phyloP scores from a whole-genome alignment of 1,284 basidiomycete species.

The Erythrobasidium hasegawianum region DNA sequence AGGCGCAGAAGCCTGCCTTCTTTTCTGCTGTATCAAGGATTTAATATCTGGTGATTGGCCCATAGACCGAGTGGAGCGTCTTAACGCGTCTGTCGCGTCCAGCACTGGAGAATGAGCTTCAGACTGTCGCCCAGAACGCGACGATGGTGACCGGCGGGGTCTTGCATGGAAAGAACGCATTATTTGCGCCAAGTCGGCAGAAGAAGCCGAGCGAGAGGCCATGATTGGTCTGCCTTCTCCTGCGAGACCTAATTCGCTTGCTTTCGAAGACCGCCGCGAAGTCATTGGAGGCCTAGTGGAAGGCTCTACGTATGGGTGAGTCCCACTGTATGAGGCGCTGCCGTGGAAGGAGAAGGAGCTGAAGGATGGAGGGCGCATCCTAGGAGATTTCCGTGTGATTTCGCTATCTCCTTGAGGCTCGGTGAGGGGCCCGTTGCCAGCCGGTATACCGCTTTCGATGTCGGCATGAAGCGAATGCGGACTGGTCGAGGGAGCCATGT shows the following conservation, averaged over 20 bases:
- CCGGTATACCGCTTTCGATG: no score
- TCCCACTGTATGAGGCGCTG: no score
- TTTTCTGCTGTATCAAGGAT: constrained; percentile 42
- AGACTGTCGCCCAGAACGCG: not conserved
- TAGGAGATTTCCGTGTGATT: not conserved
- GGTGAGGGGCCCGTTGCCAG: no score
- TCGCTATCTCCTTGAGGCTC: not conserved
- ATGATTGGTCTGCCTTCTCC: not conserved
- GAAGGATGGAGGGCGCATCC: not conserved
- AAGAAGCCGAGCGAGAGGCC: constrained; percentile 20
- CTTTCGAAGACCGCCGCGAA: constrained; percentile 4
- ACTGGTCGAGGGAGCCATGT: not conserved
- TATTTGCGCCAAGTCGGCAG: constrained; percentile 22
- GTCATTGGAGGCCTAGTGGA: not conserved
- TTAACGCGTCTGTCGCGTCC: constrained; percentile 4
- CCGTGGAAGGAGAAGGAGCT: not conserved
- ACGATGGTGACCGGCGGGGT: constrained; percentile 10
- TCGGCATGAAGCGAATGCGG: not conserved
- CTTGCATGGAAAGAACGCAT: constrained; percentile 23
- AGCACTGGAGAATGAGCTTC: not conserved
- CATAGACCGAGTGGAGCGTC: constrained; percentile 7
- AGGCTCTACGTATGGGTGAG: not conserved
- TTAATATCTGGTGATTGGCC: constrained; percentile 24
- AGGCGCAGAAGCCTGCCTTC: constrained; percentile 42
- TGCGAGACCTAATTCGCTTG: not conserved